phyloP scores from a whole-genome alignment of 164 flowering plant genomes.

The Buxus sempervirens region DNA sequence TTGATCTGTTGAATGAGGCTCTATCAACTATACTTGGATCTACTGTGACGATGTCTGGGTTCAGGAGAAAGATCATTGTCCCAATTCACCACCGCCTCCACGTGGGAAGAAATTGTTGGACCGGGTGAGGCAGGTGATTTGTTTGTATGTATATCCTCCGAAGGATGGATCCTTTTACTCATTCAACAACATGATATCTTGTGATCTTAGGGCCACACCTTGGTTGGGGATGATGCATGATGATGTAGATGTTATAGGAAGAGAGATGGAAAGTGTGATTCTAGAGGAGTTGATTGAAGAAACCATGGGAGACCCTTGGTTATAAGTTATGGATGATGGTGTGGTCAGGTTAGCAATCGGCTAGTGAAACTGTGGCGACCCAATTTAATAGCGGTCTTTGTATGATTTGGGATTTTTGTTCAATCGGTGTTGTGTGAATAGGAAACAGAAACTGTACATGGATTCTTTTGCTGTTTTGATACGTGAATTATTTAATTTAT shows the following conservation, averaged over 20 bases:
- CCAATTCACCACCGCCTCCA: constrained; percentile 25
- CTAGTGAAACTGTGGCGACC: too few species aligned
- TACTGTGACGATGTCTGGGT: constrained; percentile 35
- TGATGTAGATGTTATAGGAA: constrained; percentile 42
- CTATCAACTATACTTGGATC: constrained; percentile 46
- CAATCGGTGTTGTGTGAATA: not conserved
- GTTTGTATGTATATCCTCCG: constrained; percentile 37
- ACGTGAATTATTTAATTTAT: too few species aligned
- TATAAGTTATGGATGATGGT: not conserved
- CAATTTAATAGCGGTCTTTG: not conserved
- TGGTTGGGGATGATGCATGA: constrained; percentile 47
- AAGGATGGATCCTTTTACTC: constrained; percentile 33
- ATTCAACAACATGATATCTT: constrained; percentile 48
- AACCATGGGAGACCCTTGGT: constrained; percentile 42
- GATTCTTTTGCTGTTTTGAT: too few species aligned
- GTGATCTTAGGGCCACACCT: constrained; percentile 37
- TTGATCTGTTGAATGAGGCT: constrained; percentile 72
- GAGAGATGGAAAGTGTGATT: constrained; percentile 55
- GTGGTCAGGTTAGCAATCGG: too few species aligned
- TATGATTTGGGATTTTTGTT: not conserved
- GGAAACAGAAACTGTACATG: not conserved
- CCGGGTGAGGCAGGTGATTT: constrained; percentile 48
- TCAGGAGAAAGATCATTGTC: constrained; percentile 30
- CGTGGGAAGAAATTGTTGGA: constrained; percentile 51
- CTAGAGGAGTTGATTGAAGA: constrained; percentile 62